phyloP scores from a whole-genome alignment of 2,329 filamentous ascomycete species.

The Cadophora sp. region DNA sequence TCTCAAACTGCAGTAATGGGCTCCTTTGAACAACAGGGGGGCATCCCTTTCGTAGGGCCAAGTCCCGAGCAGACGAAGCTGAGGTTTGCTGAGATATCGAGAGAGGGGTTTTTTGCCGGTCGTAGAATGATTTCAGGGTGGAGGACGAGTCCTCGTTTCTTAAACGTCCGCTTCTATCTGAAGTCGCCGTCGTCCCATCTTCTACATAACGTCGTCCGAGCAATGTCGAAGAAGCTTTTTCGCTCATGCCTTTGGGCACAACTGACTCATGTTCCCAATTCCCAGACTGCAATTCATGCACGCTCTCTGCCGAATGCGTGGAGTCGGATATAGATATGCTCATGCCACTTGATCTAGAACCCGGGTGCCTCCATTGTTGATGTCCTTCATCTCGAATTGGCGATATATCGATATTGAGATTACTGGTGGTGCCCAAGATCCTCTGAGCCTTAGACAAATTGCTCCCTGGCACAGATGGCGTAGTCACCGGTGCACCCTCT shows the following conservation, averaged over 20 bases:
- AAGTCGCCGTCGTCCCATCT: constrained; percentile 45
- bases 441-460: constrained; percentile 44
- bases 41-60: constrained; percentile 48
- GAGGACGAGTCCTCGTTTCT: constrained; percentile 51
- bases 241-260: constrained; percentile 42
- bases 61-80: constrained; percentile 50
- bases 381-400: constrained; percentile 34
- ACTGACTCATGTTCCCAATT: constrained; percentile 41
- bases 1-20: constrained; percentile 39
- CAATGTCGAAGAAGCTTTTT: constrained; percentile 54
- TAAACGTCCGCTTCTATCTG: constrained; percentile 46
- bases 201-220: constrained; percentile 50
- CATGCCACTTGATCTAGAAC: constrained; percentile 49
- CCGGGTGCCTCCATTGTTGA: constrained; percentile 38
- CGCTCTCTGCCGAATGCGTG: constrained; percentile 35
- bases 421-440: constrained; percentile 43
- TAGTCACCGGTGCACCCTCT: not conserved
- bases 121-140: constrained; percentile 55
- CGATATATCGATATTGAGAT: constrained; percentile 55
- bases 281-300: constrained; percentile 34
- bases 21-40: constrained; percentile 42
- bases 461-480: not conserved
- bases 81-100: constrained; percentile 52
- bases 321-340: constrained; percentile 49
- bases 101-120: constrained; percentile 50